A percentile compares a stretch with the other conserved stretches of the same genome.
phyloP scores from a whole-genome alignment of 2,329 filamentous ascomycete species.

The Aspergillus fumigatus region DNA sequence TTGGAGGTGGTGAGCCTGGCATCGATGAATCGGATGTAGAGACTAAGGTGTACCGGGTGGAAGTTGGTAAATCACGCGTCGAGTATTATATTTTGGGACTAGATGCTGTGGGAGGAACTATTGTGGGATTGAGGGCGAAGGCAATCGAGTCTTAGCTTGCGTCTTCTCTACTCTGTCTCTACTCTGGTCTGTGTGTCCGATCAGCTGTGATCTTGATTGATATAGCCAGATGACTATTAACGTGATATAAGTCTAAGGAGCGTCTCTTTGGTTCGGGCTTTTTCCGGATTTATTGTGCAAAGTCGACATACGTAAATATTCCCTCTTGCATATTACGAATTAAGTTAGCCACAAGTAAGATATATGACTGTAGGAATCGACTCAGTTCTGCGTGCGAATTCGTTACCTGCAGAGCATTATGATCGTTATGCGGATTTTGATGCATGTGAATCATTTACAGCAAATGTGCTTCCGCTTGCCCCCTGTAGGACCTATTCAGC shows the following conservation, averaged over 20 bases:
- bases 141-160: slow-evolving; percentile 62
- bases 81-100: slow-evolving; percentile 78
- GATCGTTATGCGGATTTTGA: neutral
- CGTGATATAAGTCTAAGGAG: neutral
- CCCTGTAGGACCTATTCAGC: neutral
- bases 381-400: neutral
- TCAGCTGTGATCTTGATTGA: neutral
- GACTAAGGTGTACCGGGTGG: slow-evolving; percentile 70
- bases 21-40: slow-evolving; percentile 44
- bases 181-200: neutral
- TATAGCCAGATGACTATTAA: neutral
- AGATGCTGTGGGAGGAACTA: slow-evolving; percentile 52
- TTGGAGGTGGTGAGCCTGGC: slow-evolving; percentile 43
- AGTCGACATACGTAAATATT: neutral
- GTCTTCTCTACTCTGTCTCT: neutral
- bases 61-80: slow-evolving; percentile 56
- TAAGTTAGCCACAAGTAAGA: neutral
- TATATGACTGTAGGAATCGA: too few species aligned
- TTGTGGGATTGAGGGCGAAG: slow-evolving; percentile 76
- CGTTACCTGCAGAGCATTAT: too few species aligned
- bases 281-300: neutral
- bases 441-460: neutral
- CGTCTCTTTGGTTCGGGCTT: neutral
- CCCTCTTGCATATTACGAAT: neutral
- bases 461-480: neutral